These are phyloP conservation scores for Talaromyces sp. DNA, from an alignment of 2,329 filamentous ascomycete species.

Conservation along the genomic window DNA sequence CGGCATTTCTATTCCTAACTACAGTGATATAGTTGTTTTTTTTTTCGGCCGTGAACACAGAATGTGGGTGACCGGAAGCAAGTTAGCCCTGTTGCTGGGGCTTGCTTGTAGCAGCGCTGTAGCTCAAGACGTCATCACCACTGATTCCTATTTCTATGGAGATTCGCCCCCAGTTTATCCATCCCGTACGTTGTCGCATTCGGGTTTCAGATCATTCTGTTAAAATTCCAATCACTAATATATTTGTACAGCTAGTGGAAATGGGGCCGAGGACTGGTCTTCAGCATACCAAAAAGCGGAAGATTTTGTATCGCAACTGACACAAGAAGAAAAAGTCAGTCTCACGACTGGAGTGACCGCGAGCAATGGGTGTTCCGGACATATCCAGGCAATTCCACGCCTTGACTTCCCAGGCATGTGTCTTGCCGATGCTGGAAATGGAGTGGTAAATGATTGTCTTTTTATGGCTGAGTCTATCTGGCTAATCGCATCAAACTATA, in stretches of 20 bases:
- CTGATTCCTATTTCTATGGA: background rate
- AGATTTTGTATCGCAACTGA: background rate
- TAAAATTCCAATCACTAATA: background rate
- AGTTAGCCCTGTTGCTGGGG: background rate
- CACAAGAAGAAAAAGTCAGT: background rate
- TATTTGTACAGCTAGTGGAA: background rate
- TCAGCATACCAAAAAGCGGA: background rate
- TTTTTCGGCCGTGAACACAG: background rate
- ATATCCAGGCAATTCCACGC: constrained; percentile 26
- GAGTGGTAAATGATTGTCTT: constrained; percentile 23
- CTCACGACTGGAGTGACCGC: constrained; percentile 17
- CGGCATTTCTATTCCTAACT: background rate
- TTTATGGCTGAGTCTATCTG: background rate
- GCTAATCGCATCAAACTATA: background rate
- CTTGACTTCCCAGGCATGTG: constrained; percentile 36
- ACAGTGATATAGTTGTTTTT: background rate
- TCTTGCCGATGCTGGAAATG: constrained; percentile 40
- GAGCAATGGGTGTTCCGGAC: constrained; percentile 26
- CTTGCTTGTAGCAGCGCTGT: background rate
- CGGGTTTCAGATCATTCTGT: background rate
- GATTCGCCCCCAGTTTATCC: background rate
- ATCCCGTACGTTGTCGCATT: background rate
- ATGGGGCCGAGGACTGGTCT: background rate
- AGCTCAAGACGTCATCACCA: background rate
- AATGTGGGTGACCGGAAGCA: background rate